Percentiles rank a stretch among this genome's conserved stretches.
Evolutionary conservation across 2,329 filamentous ascomycete species (phyloP).

Genomic region (Acephala macrosclerotiorum): DNA sequence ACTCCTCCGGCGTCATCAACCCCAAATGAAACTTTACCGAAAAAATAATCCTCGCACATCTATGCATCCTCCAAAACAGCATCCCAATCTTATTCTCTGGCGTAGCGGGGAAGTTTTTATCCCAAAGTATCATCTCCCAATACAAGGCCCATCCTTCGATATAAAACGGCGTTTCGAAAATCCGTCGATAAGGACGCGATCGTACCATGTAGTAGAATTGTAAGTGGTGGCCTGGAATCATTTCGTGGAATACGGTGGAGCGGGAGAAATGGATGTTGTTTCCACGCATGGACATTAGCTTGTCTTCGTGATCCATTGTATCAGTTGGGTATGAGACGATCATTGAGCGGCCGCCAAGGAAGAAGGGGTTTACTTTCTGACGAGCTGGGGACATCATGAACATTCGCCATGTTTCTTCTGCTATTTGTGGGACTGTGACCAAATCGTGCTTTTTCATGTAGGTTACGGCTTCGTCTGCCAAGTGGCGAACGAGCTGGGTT

Average conservation of each 20-base stretch:
- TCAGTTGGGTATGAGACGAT: conserved; percentile 63
- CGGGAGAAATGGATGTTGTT: conserved; percentile 65
- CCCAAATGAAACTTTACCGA: conserved; percentile 65
- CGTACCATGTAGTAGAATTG: conserved; percentile 58
- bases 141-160: conserved; percentile 69
- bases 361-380: conserved; percentile 65
- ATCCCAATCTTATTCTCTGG: conserved; percentile 63
- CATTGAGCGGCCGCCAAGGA: conserved; percentile 61
- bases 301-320: conserved; percentile 59
- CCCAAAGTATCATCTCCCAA: conserved; percentile 67
- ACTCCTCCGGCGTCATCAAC: conserved; percentile 59
- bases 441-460: conserved; percentile 62
- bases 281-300: conserved; percentile 65
- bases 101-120: conserved; percentile 56
- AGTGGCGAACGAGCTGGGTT: conserved; percentile 56
- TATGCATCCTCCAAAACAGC: conserved; percentile 69
- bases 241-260: conserved; percentile 67
- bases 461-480: conserved; percentile 57
- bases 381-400: conserved; percentile 61
- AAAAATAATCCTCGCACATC: conserved; percentile 65
- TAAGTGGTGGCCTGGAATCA: conserved; percentile 65
- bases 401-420: conserved; percentile 61
- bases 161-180: conserved; percentile 65
- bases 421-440: conserved; percentile 61
- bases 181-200: conserved; percentile 54